Evolutionary conservation across 2,329 filamentous ascomycete genomes (phyloP), one percentile per base, ranked within the genome.

Genomic region (Sclerotinia glacialis): DNA sequence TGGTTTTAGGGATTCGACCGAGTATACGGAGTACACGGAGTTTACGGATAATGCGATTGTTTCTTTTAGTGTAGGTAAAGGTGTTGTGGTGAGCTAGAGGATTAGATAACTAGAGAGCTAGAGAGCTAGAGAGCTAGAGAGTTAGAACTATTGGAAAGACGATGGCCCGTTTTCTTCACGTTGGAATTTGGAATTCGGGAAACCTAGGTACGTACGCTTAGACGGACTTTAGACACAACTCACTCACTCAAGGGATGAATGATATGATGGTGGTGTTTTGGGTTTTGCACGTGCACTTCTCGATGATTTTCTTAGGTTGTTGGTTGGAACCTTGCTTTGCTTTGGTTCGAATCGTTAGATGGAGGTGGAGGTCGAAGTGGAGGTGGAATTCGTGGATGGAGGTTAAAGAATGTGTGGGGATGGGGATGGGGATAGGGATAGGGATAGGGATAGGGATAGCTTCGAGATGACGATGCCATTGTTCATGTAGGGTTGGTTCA

Each of bases 361-460:
- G n/a, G n/a, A n/a, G n/a, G n/a, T n/a, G n/a, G n/a, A n/a, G n/a
- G n/a, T n/a, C n/a, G n/a, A n/a, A n/a, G n/a, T n/a, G 21, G 28
- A 16, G 26, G 9, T 28, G 26, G 16, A n/a, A n/a, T 14, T 23
- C 31, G 34, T 54, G 52, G 34, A 23, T 47, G 42, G 50, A 49
- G 11, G 58, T 61, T 31, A 37, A 49, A 37, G 44, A 50, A 40
- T 40, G 44, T 61, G 58, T 61, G 58, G 58, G 58, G 58, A n/a
- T n/a, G n/a, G n/a, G n/a, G n/a, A n/a, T n/a, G n/a, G n/a, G n/a
- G n/a, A n/a, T n/a, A n/a, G n/a, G n/a, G n/a, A n/a, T n/a, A n/a
- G n/a, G n/a, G n/a, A 46, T 31, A 23, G 21, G 26, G 21, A 47
- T 52, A n/a, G 31, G 4, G 1, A 14, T 3, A 14, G 4, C 7